Conservation (phyloP, 2,329 filamentous ascomycete species). For the Trichoderma aggressivum region DNA sequence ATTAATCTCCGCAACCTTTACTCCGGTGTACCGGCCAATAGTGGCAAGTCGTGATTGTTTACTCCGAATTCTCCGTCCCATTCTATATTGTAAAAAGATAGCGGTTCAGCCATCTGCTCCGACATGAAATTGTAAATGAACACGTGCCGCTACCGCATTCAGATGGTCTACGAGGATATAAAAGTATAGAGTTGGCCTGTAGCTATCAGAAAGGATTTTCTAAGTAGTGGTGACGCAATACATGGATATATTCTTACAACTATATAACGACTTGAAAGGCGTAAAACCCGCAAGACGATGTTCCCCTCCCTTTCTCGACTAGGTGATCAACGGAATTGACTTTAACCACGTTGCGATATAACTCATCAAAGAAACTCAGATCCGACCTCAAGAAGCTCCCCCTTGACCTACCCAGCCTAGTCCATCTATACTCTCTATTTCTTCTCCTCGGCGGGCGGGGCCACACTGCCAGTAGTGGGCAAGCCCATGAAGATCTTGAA, state of each 20-base stretch:
- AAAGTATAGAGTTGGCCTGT: not conserved
- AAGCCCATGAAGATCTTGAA: conserved; percentile 90
- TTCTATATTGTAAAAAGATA: not conserved
- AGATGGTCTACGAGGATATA: not conserved
- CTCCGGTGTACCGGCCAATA: not conserved
- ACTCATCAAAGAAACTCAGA: not conserved
- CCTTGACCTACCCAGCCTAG: not conserved
- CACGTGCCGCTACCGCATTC: not conserved
- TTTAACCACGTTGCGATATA: not conserved
- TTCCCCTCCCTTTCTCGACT: not conserved
- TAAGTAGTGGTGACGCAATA: not conserved
- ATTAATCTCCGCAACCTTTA: not conserved
- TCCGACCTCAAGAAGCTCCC: not conserved
- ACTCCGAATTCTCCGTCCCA: not conserved
- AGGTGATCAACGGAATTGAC: not conserved
- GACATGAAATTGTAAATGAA: not conserved
- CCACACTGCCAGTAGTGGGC: conserved; percentile 72
- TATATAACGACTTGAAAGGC: not conserved
- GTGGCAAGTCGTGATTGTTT: not conserved
- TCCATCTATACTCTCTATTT: conserved; percentile 21
- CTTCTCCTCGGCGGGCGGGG: conserved; percentile 52
- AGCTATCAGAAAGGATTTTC: not conserved
- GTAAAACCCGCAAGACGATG: not conserved
- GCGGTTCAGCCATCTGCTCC: not conserved
- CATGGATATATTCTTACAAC: not conserved